Base-by-base conservation (phyloP, 345 rosid genomes). In the Mallotus nudiflorus region DNA sequence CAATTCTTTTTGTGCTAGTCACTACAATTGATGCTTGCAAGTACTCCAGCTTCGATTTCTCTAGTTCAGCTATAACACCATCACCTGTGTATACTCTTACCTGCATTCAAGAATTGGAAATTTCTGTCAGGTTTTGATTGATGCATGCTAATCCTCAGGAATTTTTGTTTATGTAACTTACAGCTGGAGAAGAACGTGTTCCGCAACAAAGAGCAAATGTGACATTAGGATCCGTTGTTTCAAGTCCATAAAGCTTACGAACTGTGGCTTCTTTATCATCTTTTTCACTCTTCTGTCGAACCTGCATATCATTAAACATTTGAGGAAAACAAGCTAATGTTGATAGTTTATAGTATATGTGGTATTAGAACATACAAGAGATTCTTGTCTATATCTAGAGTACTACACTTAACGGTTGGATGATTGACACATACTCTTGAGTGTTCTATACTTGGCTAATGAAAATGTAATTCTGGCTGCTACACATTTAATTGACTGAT, bases 101-200 rank as follows among this genome's bases (percentile, higher is more conserved):
- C 98, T 91, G 87, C 73, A 42, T 15, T 25, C 37, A 33, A 6
- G 37, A 33, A 2, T 33, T 33, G 6, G 37, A 3, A 33, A 33
- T 33, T 33, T 33, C 37, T 2, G 37, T 33, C 37, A 33, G 37
- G 37, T 33, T 33, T 33, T 33, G 37, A 2, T 2, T 33, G 37
- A 6, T 33, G 6, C 37, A 33, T 33, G 37, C 37, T 33, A 33
- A 33, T 33, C 37, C 37, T 33, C 37, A 33, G 37, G 37, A 33
- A 33, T 28, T 64, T 28, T 64, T 28, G 27, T n/a, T 50, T 67
- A 6, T 51, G 27, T 65, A 40, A 76, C 89, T 88, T 77, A 91
- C 96, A 4, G 96, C 96, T 0, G 95, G 98, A 24, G 98, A 91
- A 18, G 96, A 94, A 54, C 91, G 91, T 58, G 96, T 86, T 77